Evolutionary conservation across 768 basidiomycete species (phyloP).

Genomic region (Tylopilus vinaceipallidus): DNA sequence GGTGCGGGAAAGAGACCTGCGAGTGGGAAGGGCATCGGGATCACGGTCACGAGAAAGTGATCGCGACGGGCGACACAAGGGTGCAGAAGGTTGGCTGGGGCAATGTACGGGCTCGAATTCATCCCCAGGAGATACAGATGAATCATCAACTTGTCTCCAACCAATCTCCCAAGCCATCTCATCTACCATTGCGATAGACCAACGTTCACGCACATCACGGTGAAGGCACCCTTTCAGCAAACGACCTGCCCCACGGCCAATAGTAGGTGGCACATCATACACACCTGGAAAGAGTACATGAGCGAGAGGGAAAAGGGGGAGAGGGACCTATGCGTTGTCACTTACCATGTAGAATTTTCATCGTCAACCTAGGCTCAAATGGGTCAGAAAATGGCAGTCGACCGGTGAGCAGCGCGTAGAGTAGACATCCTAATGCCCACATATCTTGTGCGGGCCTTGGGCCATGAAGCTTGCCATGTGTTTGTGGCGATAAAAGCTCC

Average conservation of each 20-base stretch:
- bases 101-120: conserved; percentile 29
- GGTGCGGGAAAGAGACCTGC: conserved; percentile 50
- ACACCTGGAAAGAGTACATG: conserved; percentile 43
- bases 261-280: conserved; percentile 54
- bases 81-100: conserved; percentile 9
- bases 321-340: conserved; percentile 33
- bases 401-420: conserved; percentile 83
- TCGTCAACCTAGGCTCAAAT: conserved; percentile 87
- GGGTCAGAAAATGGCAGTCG: conserved; percentile 84
- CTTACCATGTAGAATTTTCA: conserved; percentile 86
- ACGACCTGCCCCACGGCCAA: conserved; percentile 60
- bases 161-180: conserved; percentile 81
- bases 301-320: conserved; percentile 1
- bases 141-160: conserved; percentile 51
- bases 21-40: conserved; percentile 24
- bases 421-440: conserved; percentile 92
- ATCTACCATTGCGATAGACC: conserved; percentile 81
- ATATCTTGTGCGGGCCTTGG: conserved; percentile 81
- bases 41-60: conserved; percentile 31
- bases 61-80: conserved; percentile 20
- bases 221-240: conserved; percentile 83
- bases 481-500: conserved; percentile 72
- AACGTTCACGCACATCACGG: conserved; percentile 56
- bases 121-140: conserved; percentile 25
- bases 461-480: conserved; percentile 33